Evolutionary conservation across 768 basidiomycete genomes (phyloP), one percentile per base, ranked within the genome.

Genomic region (Russula sp.): DNA sequence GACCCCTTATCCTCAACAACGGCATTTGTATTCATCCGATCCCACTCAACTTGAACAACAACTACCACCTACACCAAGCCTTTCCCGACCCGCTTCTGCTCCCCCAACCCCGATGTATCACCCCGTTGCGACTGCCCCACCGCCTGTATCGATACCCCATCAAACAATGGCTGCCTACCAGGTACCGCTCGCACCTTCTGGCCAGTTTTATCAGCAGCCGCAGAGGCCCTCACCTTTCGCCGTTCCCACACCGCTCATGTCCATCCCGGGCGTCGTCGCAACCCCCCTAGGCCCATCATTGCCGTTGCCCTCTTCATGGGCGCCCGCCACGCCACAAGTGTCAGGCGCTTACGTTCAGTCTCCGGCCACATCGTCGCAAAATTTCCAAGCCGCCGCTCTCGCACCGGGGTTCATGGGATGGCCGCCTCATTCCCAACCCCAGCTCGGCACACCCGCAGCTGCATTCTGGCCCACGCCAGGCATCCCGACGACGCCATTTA

Each of bases 261-360:
- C 63, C 3, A 42, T 59, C n/a, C 40, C 63, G 20, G 58, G 63
- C 1, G 58, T 64, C 10, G 9, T 64, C 40, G 40, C 63, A 27
- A 64, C 63, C 7, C 63, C 63, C 1, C 16, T 55, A 4, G 58
- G 58, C 58, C 55, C 63, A 48, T 51, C 63, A 60, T 22, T 45
- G 34, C n/a, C 63, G 42, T 50, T 64, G 40, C 57, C 53, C 8
- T 4, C 63, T 37, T 50, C 57, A 3, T 64, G 63, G 63, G 58
- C 58, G 58, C 58, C 58, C 53, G 13, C 27, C 57, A 55, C 63
- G 27, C 58, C 47, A 31, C 63, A 55, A 8, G 8, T 42, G n/a
- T 32, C 57, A 20, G 22, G 6, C 14, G 18, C 63, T 60, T 64
- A 64, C 58, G 53, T 50, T 3, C 49, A 40, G 14, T 59, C 62